A percentile compares a stretch with the other conserved stretches of the same genome.
phyloP scores from a whole-genome alignment of 805 yeast species.

The Jamesozyma hellenica region DNA sequence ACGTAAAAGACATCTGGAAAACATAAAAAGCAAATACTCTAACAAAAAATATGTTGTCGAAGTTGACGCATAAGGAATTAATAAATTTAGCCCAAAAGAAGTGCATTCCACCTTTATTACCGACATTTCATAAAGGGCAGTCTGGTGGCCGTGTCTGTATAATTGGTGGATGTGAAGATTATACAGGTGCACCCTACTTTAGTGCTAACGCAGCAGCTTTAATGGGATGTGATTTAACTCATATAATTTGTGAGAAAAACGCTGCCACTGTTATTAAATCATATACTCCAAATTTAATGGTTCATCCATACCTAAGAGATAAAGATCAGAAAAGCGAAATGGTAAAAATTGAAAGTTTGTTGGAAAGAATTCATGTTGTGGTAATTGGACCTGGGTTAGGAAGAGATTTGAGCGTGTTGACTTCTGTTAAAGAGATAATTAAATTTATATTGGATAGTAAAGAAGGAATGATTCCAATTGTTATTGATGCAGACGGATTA shows the following conservation, averaged over 20 bases:
- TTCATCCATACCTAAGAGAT: conserved; percentile 72
- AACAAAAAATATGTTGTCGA: conserved; percentile 5
- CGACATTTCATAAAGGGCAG: conserved; percentile 80
- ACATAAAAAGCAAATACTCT: too few relatives aligned
- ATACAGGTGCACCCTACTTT: conserved; percentile 94
- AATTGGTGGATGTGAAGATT: conserved; percentile 91
- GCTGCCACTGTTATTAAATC: conserved; percentile 78
- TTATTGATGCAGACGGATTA: conserved; percentile 86
- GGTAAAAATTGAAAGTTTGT: conserved; percentile 44
- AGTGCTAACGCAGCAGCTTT: conserved; percentile 76
- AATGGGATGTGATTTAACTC: conserved; percentile 82
- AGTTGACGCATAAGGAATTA: conserved; percentile 33
- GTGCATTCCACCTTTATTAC: conserved; percentile 66
- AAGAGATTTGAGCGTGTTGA: conserved; percentile 59
- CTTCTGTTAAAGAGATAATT: conserved; percentile 48
- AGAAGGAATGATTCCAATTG: conserved; percentile 52
- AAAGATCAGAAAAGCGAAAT: conserved; percentile 32
- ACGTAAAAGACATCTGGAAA: too few relatives aligned
- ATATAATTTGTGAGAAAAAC: conserved; percentile 69
- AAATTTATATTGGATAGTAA: conserved; percentile 37
- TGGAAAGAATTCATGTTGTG: conserved; percentile 65
- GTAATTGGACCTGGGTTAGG: conserved; percentile 95
- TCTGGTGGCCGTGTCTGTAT: conserved; percentile 81
- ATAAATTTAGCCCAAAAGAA: conserved; percentile 38
- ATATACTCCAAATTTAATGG: conserved; percentile 91